Base-by-base conservation (phyloP, 2,329 filamentous ascomycete species). In the Pestalotiopsis sp. region DNA sequence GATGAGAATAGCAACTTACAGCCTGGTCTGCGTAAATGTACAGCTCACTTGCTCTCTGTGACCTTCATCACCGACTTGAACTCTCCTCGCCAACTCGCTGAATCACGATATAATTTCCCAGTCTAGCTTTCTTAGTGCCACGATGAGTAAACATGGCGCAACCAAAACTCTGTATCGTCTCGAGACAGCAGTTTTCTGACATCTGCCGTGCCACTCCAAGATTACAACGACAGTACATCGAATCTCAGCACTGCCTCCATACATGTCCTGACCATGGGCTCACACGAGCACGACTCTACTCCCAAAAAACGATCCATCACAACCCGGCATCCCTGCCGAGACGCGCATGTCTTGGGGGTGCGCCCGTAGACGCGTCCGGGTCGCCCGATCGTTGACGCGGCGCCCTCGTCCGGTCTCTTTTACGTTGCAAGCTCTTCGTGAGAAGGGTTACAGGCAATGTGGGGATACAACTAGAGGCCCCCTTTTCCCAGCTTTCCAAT, bases 401-500 rank as follows among this genome's bases (percentile, higher is more conserved):
- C 59, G 59, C n/a, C 31, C 14, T 31, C 38, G 36, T n/a, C 31
- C 31, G 59, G 23, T 23, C 23, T 39, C 59, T 36, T 31, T n/a
- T 31, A 38, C 31, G 27, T 36, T 36, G 31, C 31, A 62, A 39
- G 25, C 59, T 62, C 59, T 23, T 23, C 23, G 23, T 23, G 23
- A 23, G 23, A 31, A n/a, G 31, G 36, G 59, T 36, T 62, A 36
- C 59, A 36, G 36, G 36, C 31, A 52, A 13, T 52, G 61, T 64
- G 61, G 61, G 61, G 61, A 56, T 52, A 23, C 17, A 52, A 56
- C 41, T 27, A 52, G 45, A 65, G 17, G 27, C n/a, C 13, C 38
- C 49, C 63, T 45, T 49, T 66, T 66, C 57, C 23, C 25, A 38
- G 9, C 45, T 52, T n/a, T 66, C 39, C 25, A 56, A 66, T 66